phyloP scores from a whole-genome alignment of 1,284 basidiomycete genomes.

The Melanopsichium pennsylvanicum region DNA sequence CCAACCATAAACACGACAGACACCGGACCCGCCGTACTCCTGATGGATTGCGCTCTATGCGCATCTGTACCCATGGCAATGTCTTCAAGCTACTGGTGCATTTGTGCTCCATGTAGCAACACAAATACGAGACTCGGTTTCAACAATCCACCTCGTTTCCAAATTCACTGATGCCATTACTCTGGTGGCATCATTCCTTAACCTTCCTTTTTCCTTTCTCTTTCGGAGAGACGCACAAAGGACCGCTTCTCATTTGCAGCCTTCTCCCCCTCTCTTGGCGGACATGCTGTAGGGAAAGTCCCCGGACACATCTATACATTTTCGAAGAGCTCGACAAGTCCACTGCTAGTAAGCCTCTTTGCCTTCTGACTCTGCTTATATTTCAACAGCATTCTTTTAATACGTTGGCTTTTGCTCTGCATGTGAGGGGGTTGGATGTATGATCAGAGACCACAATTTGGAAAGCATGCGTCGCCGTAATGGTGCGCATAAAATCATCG shows the following conservation, averaged over 20 bases:
- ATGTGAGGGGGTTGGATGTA: neutral
- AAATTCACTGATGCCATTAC: neutral
- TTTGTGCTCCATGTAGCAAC: neutral
- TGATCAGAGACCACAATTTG: constrained; percentile 40
- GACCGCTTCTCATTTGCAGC: constrained; percentile 50
- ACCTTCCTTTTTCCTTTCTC: neutral
- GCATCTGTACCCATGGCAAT: no score
- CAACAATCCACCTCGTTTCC: constrained; percentile 13
- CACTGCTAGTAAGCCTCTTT: constrained; percentile 21
- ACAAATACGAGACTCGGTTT: constrained; percentile 6
- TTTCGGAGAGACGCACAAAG: constrained; percentile 48
- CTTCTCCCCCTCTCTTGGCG: constrained; percentile 9
- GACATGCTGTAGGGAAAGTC: constrained; percentile 57
- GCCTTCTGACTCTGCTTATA: no score
- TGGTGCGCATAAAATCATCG: constrained; percentile 22
- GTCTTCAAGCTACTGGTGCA: neutral
- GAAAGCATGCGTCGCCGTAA: constrained; percentile 50
- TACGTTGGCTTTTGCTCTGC: neutral
- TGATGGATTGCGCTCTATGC: no score
- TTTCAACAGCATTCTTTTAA: neutral
- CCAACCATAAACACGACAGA: constrained; percentile 26
- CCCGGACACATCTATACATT: constrained; percentile 45
- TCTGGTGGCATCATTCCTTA: neutral
- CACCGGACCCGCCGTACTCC: no score
- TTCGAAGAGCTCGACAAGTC: neutral